phyloP scores from a whole-genome alignment of 2,329 filamentous ascomycete genomes.

The Clonostachys chloroleuca region DNA sequence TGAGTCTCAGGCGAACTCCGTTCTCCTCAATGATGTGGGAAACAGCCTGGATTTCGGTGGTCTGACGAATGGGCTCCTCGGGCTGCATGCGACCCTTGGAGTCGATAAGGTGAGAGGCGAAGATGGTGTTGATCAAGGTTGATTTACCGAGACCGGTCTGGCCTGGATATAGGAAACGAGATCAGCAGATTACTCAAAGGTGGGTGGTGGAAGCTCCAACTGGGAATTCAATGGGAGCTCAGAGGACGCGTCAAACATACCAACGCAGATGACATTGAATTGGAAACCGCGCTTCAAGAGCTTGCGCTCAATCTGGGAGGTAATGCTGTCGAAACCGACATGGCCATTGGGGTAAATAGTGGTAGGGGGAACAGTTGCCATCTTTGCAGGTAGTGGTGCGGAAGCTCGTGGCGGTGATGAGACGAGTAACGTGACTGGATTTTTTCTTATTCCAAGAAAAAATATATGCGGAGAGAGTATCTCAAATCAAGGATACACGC shows the following conservation, averaged over 20 bases:
- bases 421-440: slow-evolving; percentile 8
- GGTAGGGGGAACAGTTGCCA: slow-evolving; percentile 61
- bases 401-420: slow-evolving; percentile 5
- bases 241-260: slow-evolving; percentile 53
- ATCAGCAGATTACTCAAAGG: slow-evolving; percentile 4
- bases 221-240: neutral
- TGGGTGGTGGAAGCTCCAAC: neutral
- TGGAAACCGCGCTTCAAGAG: slow-evolving; percentile 99
- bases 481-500: neutral
- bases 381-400: slow-evolving; percentile 24
- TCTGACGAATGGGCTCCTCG: slow-evolving; percentile 89
- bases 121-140: slow-evolving; percentile 99
- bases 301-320: slow-evolving; percentile 98
- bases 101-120: slow-evolving; percentile 98
- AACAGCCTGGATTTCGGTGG: slow-evolving; percentile 95
- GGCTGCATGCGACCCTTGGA: slow-evolving; percentile 93
- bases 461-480: neutral
- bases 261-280: slow-evolving; percentile 99
- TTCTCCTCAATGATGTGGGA: slow-evolving; percentile 99
- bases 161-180: slow-evolving; percentile 47
- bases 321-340: slow-evolving; percentile 99
- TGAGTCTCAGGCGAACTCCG: slow-evolving; percentile 91
- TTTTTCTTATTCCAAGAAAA: slow-evolving; percentile 8
- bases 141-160: slow-evolving; percentile 99
- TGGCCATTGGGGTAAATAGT: slow-evolving; percentile 90